Conservation (phyloP, 345 rosid species). For the Populus ilicifolia region DNA sequence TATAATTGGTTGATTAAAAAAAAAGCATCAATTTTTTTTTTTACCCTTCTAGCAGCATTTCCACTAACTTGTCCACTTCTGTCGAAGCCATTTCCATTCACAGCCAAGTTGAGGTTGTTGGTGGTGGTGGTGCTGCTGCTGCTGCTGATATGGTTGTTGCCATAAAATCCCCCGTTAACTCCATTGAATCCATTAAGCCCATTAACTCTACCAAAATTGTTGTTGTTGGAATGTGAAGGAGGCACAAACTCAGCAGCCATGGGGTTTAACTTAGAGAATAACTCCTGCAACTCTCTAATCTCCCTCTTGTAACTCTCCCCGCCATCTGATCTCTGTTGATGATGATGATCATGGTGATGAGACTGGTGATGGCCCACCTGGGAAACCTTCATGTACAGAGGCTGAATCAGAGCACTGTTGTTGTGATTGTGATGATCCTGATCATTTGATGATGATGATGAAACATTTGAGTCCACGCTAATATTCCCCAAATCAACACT, state of each 20-base stretch:
- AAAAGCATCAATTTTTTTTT: neutral
- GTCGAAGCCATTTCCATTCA: neutral
- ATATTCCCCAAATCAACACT: constrained; percentile 50
- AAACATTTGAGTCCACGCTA: neutral
- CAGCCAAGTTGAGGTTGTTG: neutral
- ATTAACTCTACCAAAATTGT: constrained; percentile 48
- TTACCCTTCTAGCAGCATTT: neutral
- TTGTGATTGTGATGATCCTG: constrained; percentile 15
- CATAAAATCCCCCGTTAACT: neutral
- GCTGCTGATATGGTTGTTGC: neutral
- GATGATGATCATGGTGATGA: neutral
- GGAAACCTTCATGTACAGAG: neutral
- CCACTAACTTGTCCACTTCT: neutral
- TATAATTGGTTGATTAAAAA: neutral
- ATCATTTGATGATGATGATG: constrained; percentile 22
- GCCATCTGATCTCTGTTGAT: neutral
- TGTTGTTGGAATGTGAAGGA: constrained; percentile 48
- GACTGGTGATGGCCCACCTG: neutral
- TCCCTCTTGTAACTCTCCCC: constrained; percentile 29
- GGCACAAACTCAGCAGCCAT: constrained; percentile 96
- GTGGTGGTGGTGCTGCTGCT: no score
- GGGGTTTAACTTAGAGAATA: constrained; percentile 84
- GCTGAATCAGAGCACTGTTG: neutral
- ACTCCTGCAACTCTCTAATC: constrained; percentile 73
- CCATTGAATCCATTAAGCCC: constrained; percentile 39